Conservation (phyloP, 441 rosid species). For the Capsella rubella region DNA sequence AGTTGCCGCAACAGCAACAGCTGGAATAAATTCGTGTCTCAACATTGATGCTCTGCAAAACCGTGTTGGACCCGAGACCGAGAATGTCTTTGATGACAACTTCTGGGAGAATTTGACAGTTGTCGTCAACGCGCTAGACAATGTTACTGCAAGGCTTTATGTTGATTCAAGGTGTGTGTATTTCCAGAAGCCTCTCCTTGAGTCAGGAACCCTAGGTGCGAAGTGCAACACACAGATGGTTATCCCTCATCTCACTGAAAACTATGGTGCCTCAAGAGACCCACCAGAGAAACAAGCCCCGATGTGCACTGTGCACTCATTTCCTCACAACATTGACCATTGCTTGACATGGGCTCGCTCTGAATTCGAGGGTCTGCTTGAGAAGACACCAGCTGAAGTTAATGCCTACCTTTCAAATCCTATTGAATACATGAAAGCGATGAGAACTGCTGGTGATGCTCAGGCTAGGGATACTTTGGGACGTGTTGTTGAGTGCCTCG, state of each 20-base stretch:
- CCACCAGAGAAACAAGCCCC: conserved; percentile 99
- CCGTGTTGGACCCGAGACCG: conserved; percentile 86
- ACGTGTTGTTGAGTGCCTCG: conserved; percentile 86
- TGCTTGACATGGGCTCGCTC: conserved; percentile 99
- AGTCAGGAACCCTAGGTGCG: conserved; percentile 95
- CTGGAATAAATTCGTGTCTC: conserved; percentile 69
- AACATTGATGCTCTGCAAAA: conserved; percentile 86
- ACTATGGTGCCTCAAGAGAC: conserved; percentile 96
- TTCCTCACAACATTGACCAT: conserved; percentile 98
- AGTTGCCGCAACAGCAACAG: conserved; percentile 91
- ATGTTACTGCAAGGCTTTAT: conserved; percentile 94
- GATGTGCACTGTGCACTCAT: conserved; percentile 98
- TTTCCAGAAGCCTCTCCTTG: conserved; percentile 98
- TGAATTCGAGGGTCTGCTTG: conserved; percentile 95
- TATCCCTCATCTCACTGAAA: conserved; percentile 94
- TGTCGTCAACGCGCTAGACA: conserved; percentile 84
- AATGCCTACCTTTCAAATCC: conserved; percentile 83
- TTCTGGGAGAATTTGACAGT: conserved; percentile 89
- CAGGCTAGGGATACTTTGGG: conserved; percentile 90
- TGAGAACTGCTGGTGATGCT: conserved; percentile 91
- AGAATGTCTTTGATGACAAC: conserved; percentile 79
- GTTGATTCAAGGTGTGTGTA: conserved; percentile 93
- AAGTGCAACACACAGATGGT: conserved; percentile 99
- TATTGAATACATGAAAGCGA: conserved; percentile 65
- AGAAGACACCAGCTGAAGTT: conserved; percentile 93